Evolutionary conservation across 2,329 filamentous ascomycete species (phyloP), one percentile per base, ranked within the genome.

Genomic region (Neophaeococcomyces aloes): DNA sequence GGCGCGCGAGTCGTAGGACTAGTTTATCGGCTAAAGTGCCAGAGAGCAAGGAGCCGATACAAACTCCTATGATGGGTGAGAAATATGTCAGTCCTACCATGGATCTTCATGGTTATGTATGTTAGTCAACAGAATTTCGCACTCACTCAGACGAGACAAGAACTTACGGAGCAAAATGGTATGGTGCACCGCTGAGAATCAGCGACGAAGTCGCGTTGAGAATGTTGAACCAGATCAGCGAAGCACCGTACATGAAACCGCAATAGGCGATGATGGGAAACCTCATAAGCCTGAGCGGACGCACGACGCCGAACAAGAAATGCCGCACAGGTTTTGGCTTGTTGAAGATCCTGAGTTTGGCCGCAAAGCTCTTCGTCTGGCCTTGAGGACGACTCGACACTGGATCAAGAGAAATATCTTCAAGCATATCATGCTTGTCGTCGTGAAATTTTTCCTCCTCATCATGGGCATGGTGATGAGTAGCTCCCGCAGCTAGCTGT

Each of bases 191-290:
- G 23, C 44, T 46, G 4, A 68, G 59, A 42, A 66, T 65, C 1
- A 65, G 51, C 1, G 62, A 65, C 1, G 63, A 53, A 2, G 65
- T 67, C 4, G 55, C 64, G 47, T 68, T 67, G 42, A 67, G 60
- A 10, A 68, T 62, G 48, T 65, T 65, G 57, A 65, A 66, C 63
- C 64, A 66, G 38, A 62, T 54, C 6, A 67, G 56, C 37, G 61
- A 60, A 29, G 53, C 53, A 18, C 64, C 64, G 50, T 66, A 66
- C 18, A 50, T 56, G 53, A 66, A 66, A 10, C 64, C 63, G 10
- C 59, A 53, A 47, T 61, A 66, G 49, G 58, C 55, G 33, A 65
- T 61, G 32, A 64, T 59, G 1, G 64, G 60, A 38, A 62, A 65
- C 2, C 49, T 52, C 14, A 44, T 18, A 38, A 52, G 49, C n/a